Conservation (phyloP, 2,329 filamentous ascomycete species). For the Dothideomycetidae sp. region DNA sequence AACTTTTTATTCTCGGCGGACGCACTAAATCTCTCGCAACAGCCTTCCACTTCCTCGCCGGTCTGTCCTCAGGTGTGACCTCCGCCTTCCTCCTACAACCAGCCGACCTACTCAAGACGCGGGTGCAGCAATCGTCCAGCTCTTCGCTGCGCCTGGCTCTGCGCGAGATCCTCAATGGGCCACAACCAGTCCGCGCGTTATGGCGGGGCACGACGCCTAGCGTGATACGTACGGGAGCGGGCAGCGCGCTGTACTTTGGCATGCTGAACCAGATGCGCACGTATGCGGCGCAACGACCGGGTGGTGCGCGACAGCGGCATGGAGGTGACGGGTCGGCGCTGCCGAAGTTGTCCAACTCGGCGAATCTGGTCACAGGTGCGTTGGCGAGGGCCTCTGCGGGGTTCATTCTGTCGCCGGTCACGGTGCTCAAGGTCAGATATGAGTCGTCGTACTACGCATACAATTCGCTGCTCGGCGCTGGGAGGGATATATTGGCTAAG, state of each 20-base stretch:
- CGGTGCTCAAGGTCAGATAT: conserved; percentile 91
- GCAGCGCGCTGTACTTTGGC: conserved; percentile 88
- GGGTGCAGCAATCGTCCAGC: conserved; percentile 73
- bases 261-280: conserved; percentile 52
- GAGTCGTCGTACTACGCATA: conserved; percentile 82
- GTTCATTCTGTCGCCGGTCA: conserved; percentile 87
- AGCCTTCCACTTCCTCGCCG: conserved; percentile 81
- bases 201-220: conserved; percentile 91
- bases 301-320: conserved; percentile 20
- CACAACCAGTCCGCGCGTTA: conserved; percentile 55
- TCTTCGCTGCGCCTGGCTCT: conserved; percentile 53
- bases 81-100: conserved; percentile 87
- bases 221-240: conserved; percentile 82
- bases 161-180: conserved; percentile 51
- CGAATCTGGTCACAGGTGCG: conserved; percentile 75
- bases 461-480: conserved; percentile 57
- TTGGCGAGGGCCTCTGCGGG: conserved; percentile 73
- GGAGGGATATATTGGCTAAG: conserved; percentile 54
- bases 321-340: conserved; percentile 29
- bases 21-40: conserved; percentile 4
- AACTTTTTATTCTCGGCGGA: background rate
- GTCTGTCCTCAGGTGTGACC: conserved; percentile 71
- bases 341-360: conserved; percentile 67
- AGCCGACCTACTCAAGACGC: conserved; percentile 89
- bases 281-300: conserved; percentile 20